Base-by-base conservation (phyloP, 164 flowering plant species). In the Vitis labrusca region DNA sequence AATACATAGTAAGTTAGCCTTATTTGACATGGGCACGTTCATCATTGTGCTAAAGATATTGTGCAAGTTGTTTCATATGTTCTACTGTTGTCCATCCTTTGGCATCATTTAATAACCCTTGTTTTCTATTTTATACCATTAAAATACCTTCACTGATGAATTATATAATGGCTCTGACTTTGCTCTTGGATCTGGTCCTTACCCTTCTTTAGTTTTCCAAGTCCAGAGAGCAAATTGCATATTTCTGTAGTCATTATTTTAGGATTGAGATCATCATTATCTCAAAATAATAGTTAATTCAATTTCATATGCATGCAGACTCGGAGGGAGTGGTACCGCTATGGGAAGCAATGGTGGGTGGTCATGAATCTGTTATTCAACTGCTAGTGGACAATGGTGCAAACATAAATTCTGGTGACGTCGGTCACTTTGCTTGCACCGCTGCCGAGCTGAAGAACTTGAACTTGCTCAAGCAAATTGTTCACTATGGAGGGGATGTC, bases 291-390 rank as follows among this genome's bases (percentile, higher is more conserved):
- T n/a, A 53, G 15, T 53, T 29, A 62, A 52, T 15, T 12, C 60
- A 12, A 5, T 51, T 64, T 13, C 50, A 0, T 15, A 16, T 55
- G 23, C 12, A 5, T 71, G 74, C 86, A 93, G 98, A 93, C 71
- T 80, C 82, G 1, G 91, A 93, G 37, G 98, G 98, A 50, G 87
- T 68, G 70, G 86, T 79, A 44, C 97, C 98, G 5, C 62, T 91
- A 3, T 93, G 98, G 98, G 98, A 91, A 63, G 97, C 97, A 57
- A 86, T 93, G 50, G 50, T 81, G n/a, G 82, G 78, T 32, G 80
- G 81, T 7, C 87, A 91, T 68, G 82, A 84, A 30, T 5, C 66
- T 1, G 82, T 88, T 71, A 71, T 62, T 44, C 85, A 85, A 65
- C 63, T 85, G 48, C 76, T 93, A 29, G 2, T 67, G 10, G 85